Base-by-base conservation (phyloP, 2,329 filamentous ascomycete species). In the Ophiobolus disseminans region DNA sequence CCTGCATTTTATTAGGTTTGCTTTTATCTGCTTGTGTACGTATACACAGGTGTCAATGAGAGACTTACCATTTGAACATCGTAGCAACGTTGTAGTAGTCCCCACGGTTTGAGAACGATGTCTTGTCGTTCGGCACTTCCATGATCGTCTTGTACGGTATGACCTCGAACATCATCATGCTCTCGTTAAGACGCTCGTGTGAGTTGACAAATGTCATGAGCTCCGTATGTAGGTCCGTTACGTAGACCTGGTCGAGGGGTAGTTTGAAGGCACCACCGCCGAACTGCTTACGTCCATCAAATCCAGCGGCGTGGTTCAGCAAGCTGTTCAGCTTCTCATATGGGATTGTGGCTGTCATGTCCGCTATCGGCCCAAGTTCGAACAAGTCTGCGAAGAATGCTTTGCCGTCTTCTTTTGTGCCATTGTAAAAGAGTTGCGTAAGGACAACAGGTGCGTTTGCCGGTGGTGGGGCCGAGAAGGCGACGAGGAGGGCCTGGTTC, bases 201-300 rank as follows among this genome's bases (percentile, higher is more conserved):
- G 25, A 48, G 5, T 60, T 32, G 1, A 74, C 51, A 26, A 73
- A 69, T 1, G 47, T 55, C 5, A 52, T 45, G 21, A 69, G 69
- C 13, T 71, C 63, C 1, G 59, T 48, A 17, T 67, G 54, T 13
- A 73, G 40, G 4, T 45, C 35, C 23, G 57, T 39, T 3, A 70
- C 65, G 19, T 72, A 66, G 0, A 19, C 32, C 0, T 57, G 21
- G 16, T 57, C 45, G 1, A 76, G 45, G 0, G 74, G 74, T 3
- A 68, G 34, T 20, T 68, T 68, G 50, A 73, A 72, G 2, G 66
- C 68, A 0, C 66, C 68, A 13, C 72, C 72, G 43, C 69, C 70
- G 47, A 75, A 73, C 11, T 62, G 63, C 50, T 72, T 73, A 25
- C 74, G 62, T 5, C 71, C 73, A 1, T 75, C 76, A 38, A 65